Evolutionary conservation across 192 early-diverging fungal species (phyloP), one percentile per base, ranked within the genome.

Genomic region (Coemansia sp.): DNA sequence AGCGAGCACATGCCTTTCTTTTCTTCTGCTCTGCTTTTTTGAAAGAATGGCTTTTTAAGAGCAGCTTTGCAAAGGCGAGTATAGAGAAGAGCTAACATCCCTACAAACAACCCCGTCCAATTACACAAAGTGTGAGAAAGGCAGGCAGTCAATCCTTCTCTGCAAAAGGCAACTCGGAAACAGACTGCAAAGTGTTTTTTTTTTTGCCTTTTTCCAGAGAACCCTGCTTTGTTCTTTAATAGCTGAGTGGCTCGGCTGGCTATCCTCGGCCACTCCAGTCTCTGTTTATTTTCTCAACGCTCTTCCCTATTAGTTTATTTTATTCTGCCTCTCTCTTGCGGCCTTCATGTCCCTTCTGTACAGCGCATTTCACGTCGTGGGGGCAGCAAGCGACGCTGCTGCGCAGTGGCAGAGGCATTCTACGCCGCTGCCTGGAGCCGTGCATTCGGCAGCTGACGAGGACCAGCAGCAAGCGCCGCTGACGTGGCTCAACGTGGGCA

Each of bases 401-500:
- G 36, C 39, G 5, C 70, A 62, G 43, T 45, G 51, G 38, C 62
- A 63, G 61, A 66, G 70, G 70, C 57, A 71, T 21, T 63, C 20
- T 38, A 16, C 70, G n/a, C 38, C 43, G 13, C 14, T 1, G 1
- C 10, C 58, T n/a, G 35, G 26, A 36, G n/a, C 26, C 5, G 18
- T 50, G 24, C 10, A 23, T 53, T 33, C n/a, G 26, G n/a, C 28
- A n/a, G 28, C 18, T 9, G 35, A 45, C 26, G 11, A 36, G 13
- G 48, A 63, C 13, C 34, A 28, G 33, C 8, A 48, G 11, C 31
- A 24, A 16, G 11, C 36, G 8, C 65, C 62, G 21, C 38, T 83
- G 42, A 46, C 75, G 21, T 73, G 64, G 64, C 9, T 37, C 21
- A 86, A 93, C 50, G 89, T 93, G 23, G 86, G 86, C 18, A 73